Evolutionary conservation across 306 rosid species (phyloP), one percentile per base, ranked within the genome.

Genomic region (Nissolia schottii): DNA sequence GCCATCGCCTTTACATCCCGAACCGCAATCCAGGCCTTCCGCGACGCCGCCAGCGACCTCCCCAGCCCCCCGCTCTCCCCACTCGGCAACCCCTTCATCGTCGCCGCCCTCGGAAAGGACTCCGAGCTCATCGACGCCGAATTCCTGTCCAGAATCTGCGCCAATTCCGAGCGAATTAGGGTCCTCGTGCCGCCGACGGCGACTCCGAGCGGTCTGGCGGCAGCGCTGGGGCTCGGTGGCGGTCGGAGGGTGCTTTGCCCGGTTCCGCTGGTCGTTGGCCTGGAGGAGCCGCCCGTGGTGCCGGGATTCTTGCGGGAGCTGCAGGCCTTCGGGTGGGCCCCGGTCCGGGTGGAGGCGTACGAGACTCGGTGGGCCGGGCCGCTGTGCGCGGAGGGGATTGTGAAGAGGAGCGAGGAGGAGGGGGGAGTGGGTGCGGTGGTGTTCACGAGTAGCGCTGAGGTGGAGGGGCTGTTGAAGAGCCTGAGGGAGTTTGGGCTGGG

Each of bases 371-470:
- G 97, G 93, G 86, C 85, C 3, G 91, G 96, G 24, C 71, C 84
- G 10, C 54, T 35, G 16, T 87, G 96, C 37, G 93, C 85, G 38
- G 79, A 73, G 77, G 77, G 57, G 74, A 70, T 92, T 43, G 90
- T 77, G 77, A 73, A 48, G 82, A 76, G 73, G 53, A 59, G 81
- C 2, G 77, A 73, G 75, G 74, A 73, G 75, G 74, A 74, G 25
- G 83, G 83, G 12, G 64, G 59, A 43, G 70, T 92, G 83, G 83
- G 77, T 75, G 93, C 81, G n/a, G 13, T 92, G 1, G 84, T 89
- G 76, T 89, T 92, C 41, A 89, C 97, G 4, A 89, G 96, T 77
- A 92, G 77, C 10, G 92, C 93, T 28, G 96, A 92, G 83, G 96
- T 92, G 74, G 96, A 92, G 76, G 97, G 96, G 9, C 19, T 92